phyloP scores from a whole-genome alignment of 225 moss, liverwort and hornwort genomes.

The Ulota crispa region DNA sequence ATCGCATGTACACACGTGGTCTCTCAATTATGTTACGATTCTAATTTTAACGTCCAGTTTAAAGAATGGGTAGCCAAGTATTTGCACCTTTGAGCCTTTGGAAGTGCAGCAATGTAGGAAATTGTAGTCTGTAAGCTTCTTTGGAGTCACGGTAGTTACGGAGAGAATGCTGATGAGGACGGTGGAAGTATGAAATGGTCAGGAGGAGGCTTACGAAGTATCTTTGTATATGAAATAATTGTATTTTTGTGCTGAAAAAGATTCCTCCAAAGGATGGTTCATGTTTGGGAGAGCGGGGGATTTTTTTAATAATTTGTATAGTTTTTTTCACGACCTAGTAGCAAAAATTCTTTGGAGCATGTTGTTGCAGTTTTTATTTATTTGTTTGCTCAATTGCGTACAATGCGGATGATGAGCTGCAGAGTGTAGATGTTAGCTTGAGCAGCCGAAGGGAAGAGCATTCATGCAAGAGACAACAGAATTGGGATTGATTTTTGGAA shows the following conservation, averaged over 20 bases:
- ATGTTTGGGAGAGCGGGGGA: not conserved
- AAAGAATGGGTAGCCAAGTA: not conserved
- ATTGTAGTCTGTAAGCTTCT: not conserved
- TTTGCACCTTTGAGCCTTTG: not conserved
- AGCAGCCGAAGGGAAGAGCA: not conserved
- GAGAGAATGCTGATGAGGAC: not conserved
- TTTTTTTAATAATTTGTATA: not conserved
- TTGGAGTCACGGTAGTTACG: not conserved
- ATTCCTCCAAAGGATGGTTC: not conserved
- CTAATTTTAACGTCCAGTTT: not conserved
- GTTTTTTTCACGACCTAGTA: not conserved
- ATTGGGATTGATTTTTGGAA: slow-evolving; percentile 3
- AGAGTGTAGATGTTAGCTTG: not conserved
- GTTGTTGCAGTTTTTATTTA: not conserved
- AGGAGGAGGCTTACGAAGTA: not conserved
- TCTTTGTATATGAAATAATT: not conserved
- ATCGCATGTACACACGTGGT: not conserved
- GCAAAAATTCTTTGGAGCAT: not conserved
- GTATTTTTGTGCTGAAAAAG: not conserved
- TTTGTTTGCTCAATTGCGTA: not conserved
- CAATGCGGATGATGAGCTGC: not conserved
- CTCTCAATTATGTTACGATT: not conserved
- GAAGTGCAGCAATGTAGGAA: not conserved
- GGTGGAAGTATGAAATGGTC: not conserved
- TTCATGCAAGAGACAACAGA: not conserved